A percentile compares a stretch with the other conserved stretches of the same genome.
phyloP scores from a whole-genome alignment of 768 basidiomycete species.

The Cystobasidium onofrii region DNA sequence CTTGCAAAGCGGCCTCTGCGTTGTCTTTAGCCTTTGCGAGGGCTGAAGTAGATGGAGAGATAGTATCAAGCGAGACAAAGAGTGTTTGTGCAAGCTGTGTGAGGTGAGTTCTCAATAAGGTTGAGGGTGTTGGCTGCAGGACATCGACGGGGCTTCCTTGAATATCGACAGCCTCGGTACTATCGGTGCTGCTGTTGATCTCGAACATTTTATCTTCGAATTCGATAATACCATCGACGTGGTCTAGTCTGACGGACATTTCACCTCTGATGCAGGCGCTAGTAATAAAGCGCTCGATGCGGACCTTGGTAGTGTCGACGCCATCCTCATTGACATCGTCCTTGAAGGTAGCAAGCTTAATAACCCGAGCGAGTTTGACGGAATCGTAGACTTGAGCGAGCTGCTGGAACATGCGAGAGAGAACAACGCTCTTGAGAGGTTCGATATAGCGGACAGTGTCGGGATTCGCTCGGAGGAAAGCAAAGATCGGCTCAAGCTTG shows the following conservation, averaged over 20 bases:
- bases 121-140: slow-evolving; percentile 64
- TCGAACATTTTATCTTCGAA: slow-evolving; percentile 61
- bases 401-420: slow-evolving; percentile 81
- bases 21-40: slow-evolving; percentile 47
- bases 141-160: slow-evolving; percentile 37
- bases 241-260: slow-evolving; percentile 76
- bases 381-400: slow-evolving; percentile 86
- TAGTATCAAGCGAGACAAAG: slow-evolving; percentile 48
- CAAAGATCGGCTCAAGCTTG: slow-evolving; percentile 68
- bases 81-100: slow-evolving; percentile 66
- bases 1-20: slow-evolving; percentile 55
- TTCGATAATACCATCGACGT: slow-evolving; percentile 70
- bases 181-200: slow-evolving; percentile 15
- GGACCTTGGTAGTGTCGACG: slow-evolving; percentile 47
- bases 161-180: slow-evolving; percentile 13
- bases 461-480: slow-evolving; percentile 50
- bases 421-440: slow-evolving; percentile 81
- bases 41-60: slow-evolving; percentile 49
- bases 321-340: slow-evolving; percentile 49
- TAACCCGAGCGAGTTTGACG: slow-evolving; percentile 67
- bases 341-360: slow-evolving; percentile 70
- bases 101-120: slow-evolving; percentile 68
- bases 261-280: slow-evolving; percentile 79
- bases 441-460: slow-evolving; percentile 64
- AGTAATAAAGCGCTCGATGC: slow-evolving; percentile 79